phyloP scores from a whole-genome alignment of 176 grass and related monocot species.

The Typha latifolia region DNA sequence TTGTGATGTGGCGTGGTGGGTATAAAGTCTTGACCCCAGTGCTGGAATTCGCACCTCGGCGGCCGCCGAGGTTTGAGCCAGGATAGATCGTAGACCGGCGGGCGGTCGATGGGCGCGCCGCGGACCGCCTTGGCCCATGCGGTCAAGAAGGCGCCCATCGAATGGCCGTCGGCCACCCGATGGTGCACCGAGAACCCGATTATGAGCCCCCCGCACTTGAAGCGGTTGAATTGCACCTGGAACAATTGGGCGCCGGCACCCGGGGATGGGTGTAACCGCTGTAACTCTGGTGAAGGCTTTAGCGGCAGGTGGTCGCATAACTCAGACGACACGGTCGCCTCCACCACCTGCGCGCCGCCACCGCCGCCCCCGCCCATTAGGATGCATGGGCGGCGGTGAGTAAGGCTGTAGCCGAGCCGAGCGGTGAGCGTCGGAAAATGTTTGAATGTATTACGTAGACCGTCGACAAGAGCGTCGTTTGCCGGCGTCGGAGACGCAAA shows the following conservation, averaged over 20 bases:
- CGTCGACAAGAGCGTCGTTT: slow-evolving; percentile 8
- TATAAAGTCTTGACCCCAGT: slow-evolving; percentile 23
- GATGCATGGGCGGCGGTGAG: slow-evolving; percentile 6
- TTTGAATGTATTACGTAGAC: slow-evolving; percentile 20
- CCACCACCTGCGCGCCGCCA: slow-evolving; percentile 14
- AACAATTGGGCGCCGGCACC: background rate
- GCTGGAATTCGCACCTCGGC: slow-evolving; percentile 21
- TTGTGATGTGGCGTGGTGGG: background rate
- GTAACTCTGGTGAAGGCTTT: slow-evolving; percentile 13
- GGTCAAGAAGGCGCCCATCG: slow-evolving; percentile 19
- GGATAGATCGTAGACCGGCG: slow-evolving; percentile 2
- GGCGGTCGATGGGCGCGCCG: background rate
- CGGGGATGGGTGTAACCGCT: slow-evolving; percentile 13
- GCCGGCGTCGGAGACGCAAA: slow-evolving; percentile 35
- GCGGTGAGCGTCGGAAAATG: slow-evolving; percentile 36
- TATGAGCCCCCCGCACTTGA: slow-evolving; percentile 30
- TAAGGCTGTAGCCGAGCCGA: background rate
- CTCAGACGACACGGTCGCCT: slow-evolving; percentile 20
- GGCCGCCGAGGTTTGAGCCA: background rate
- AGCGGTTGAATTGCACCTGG: slow-evolving; percentile 24
- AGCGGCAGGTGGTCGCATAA: slow-evolving; percentile 38
- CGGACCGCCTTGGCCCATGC: slow-evolving; percentile 24
- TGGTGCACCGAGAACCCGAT: slow-evolving; percentile 23
- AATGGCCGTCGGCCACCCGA: slow-evolving; percentile 25
- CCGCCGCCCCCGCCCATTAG: slow-evolving; percentile 14